Evolutionary conservation across 441 rosid genomes (phyloP), one percentile per base, ranked within the genome.

Genomic region (Raphanus hybrid): DNA sequence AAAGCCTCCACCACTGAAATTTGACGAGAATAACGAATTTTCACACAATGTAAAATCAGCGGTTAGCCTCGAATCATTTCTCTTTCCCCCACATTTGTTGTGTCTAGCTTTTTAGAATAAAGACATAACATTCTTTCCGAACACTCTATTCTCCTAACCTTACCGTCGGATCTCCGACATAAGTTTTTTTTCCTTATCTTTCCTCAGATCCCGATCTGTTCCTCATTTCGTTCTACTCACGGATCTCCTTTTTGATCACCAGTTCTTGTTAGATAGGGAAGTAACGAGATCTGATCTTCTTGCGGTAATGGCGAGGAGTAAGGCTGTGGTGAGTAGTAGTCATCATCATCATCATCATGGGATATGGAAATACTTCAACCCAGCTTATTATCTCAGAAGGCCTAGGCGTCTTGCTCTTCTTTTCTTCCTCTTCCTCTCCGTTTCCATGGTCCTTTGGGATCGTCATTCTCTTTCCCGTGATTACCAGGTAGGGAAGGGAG

Each of bases 381-480:
- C 97, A 2, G 77, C 94, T 3, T 92, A 87, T 84, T 95, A 92
- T 80, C 88, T 92, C 67, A 84, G 90, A 82, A 82, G 99, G 62
- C 99, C 98, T 0, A 89, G 87, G 73, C 90, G 99, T 39, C 79
- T 95, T 71, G 94, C 99, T 82, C 75, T 89, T 62, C 95, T 91
- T 62, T 79, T 95, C 81, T 81, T 95, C 23, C 81, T 81, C 52
- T 95, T 95, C 77, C 86, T 95, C 55, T 86, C 83, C 52, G 88
- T 73, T 74, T 77, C 91, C 54, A 16, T 91, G 20, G 54, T 91
- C 14, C 67, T 95, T 32, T 95, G 99, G 98, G 98, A 93, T 95
- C 99, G 98, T 78, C 96, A 90, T 81, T 83, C 97, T 77, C 94
- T 95, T 68, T 82, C 87, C 69, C 83, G 91, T 23, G 97, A 95